Conservation (phyloP, 306 rosid genomes). For the Vachellia collinsii region DNA sequence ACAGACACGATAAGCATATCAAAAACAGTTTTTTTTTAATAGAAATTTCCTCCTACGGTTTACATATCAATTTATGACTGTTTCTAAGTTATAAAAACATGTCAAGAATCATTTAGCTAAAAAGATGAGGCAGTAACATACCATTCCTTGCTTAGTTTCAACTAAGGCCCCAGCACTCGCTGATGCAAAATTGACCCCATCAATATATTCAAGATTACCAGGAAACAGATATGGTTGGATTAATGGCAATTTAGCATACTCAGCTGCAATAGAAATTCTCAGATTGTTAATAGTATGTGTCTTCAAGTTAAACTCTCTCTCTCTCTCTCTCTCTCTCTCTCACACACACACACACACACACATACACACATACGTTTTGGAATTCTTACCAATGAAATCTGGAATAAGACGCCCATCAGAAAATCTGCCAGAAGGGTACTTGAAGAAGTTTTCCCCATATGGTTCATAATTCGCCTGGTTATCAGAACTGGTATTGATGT, state of each 20-base stretch:
- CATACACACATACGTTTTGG: background rate
- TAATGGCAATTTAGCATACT: conserved; percentile 52
- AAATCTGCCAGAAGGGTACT: conserved; percentile 50
- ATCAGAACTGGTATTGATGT: background rate
- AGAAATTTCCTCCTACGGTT: background rate
- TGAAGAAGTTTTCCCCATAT: conserved; percentile 34
- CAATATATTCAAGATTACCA: conserved; percentile 32
- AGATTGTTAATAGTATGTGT: background rate
- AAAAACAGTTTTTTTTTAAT: no score
- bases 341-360: no score
- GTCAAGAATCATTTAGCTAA: background rate
- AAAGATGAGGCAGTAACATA: background rate
- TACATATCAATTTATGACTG: background rate
- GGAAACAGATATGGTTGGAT: conserved; percentile 57
- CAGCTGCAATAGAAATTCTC: conserved; percentile 47
- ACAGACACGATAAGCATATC: no score
- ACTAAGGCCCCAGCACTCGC: conserved; percentile 69
- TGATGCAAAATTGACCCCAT: conserved; percentile 74
- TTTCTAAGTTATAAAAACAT: background rate
- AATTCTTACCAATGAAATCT: conserved; percentile 49
- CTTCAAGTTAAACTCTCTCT: background rate
- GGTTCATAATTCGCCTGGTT: background rate
- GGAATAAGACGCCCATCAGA: conserved; percentile 57
- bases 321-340: no score
- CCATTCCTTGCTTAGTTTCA: conserved; percentile 53